A percentile compares a stretch with the other conserved stretches of the same genome.
These are phyloP conservation scores for Yamadazyma friedrichii DNA, from an alignment of 1,139 yeast genomes.

Conservation along the genomic window DNA sequence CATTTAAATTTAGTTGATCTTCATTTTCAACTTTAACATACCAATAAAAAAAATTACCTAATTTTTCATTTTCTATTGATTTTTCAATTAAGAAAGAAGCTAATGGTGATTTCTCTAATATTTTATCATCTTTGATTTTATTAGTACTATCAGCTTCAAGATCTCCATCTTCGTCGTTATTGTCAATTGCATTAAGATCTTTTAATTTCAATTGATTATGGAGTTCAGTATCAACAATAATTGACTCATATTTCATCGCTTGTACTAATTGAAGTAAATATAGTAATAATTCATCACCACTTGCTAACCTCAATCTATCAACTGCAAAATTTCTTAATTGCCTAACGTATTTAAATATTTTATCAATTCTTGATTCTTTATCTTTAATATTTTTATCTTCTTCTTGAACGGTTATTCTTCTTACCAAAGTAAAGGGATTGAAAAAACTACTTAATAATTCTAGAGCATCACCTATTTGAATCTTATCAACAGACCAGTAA, in stretches of 20 bases:
- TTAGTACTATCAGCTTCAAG: slow-evolving; percentile 9
- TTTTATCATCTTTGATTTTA: slow-evolving; percentile 19
- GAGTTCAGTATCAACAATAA: slow-evolving; percentile 22
- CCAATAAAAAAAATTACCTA: slow-evolving; percentile 91
- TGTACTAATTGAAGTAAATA: slow-evolving; percentile 90
- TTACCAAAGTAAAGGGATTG: slow-evolving; percentile 37
- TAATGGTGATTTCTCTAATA: slow-evolving; percentile 51
- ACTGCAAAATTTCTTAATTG: slow-evolving; percentile 83
- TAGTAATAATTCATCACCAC: slow-evolving; percentile 74
- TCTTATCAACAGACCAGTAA: slow-evolving; percentile 58
- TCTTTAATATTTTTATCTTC: slow-evolving; percentile 11
- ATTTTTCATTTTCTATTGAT: slow-evolving; percentile 59
- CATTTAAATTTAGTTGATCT: slow-evolving; percentile 46
- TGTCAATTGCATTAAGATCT: slow-evolving; percentile 9
- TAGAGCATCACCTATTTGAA: slow-evolving; percentile 89
- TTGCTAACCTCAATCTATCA: slow-evolving; percentile 72
- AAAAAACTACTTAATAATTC: slow-evolving; percentile 80
- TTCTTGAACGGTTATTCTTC: slow-evolving; percentile 12
- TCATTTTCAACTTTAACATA: slow-evolving; percentile 83
- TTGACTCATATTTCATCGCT: slow-evolving; percentile 74
- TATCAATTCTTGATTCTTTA: slow-evolving; percentile 30
- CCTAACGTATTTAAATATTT: slow-evolving; percentile 33
- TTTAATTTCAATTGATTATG: slow-evolving; percentile 6
- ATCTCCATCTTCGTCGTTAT: slow-evolving; percentile 5
- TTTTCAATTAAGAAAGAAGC: slow-evolving; percentile 78